Evolutionary conservation across 768 basidiomycete species (phyloP).

Genomic region (Lentinula boryana): DNA sequence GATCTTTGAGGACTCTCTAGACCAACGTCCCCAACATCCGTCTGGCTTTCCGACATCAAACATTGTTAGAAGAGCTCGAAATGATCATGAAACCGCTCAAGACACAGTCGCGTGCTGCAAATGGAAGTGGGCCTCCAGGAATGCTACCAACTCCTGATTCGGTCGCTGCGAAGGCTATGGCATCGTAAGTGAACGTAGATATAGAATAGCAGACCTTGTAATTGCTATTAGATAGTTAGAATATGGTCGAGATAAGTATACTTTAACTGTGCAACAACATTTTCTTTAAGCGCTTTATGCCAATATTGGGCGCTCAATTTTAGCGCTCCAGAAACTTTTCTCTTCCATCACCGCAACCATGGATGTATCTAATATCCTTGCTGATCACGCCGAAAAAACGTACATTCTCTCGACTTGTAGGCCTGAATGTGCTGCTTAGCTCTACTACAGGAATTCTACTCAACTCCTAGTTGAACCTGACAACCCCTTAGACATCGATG

Average conservation of each 20-base stretch:
- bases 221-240: no score
- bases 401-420: slow-evolving; percentile 27
- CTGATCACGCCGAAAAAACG: slow-evolving; percentile 68
- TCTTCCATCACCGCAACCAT: slow-evolving; percentile 27
- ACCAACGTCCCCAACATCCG: slow-evolving; percentile 97
- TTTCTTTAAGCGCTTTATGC: no score
- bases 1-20: slow-evolving; percentile 28
- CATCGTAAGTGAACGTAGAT: background rate
- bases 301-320: background rate
- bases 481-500: slow-evolving; percentile 72
- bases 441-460: slow-evolving; percentile 50
- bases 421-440: background rate
- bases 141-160: background rate
- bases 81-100: slow-evolving; percentile 40
- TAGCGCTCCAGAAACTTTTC: background rate
- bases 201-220: no score
- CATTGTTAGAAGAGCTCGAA: slow-evolving; percentile 78
- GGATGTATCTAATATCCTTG: slow-evolving; percentile 81
- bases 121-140: background rate
- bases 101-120: background rate
- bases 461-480: slow-evolving; percentile 61
- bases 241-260: no score
- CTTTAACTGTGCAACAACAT: no score
- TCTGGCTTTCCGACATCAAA: slow-evolving; percentile 86
- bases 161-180: slow-evolving; percentile 2